phyloP scores from a whole-genome alignment of 1,139 yeast genomes.

The Suhomyces chickasaworum region DNA sequence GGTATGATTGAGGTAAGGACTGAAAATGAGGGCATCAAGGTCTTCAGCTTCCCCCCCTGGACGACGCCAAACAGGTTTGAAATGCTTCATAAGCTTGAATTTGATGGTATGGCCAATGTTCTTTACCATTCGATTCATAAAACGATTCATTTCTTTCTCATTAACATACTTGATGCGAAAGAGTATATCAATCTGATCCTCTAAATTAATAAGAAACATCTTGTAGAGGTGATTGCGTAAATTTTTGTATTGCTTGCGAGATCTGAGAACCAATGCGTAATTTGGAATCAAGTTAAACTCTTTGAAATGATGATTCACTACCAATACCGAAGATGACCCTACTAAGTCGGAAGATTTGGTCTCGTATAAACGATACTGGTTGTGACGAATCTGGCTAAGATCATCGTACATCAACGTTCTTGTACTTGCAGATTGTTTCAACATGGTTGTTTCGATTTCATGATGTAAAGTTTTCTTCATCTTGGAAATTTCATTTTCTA shows the following conservation, averaged over 20 bases:
- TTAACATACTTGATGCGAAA: slow-evolving; percentile 39
- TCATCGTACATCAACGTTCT: slow-evolving; percentile 27
- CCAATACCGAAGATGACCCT: slow-evolving; percentile 20
- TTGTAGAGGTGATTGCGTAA: slow-evolving; percentile 40
- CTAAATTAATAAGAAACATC: slow-evolving; percentile 41
- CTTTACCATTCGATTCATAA: slow-evolving; percentile 28
- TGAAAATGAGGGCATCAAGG: slow-evolving; percentile 32
- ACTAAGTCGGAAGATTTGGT: slow-evolving; percentile 16
- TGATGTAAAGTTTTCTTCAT: slow-evolving; percentile 30
- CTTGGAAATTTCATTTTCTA: slow-evolving; percentile 38
- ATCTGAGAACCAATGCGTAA: slow-evolving; percentile 31
- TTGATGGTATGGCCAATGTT: slow-evolving; percentile 33
- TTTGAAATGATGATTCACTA: slow-evolving; percentile 33
- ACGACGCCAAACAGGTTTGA: slow-evolving; percentile 18
- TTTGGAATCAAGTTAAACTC: slow-evolving; percentile 41
- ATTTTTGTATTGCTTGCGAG: slow-evolving; percentile 28
- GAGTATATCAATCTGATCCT: slow-evolving; percentile 43
- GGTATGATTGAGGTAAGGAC: slow-evolving; percentile 29
- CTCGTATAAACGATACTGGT: slow-evolving; percentile 36
- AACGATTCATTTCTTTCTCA: slow-evolving; percentile 28
- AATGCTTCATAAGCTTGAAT: slow-evolving; percentile 27
- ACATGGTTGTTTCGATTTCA: slow-evolving; percentile 33
- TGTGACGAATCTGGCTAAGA: slow-evolving; percentile 27
- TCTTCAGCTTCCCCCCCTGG: slow-evolving; percentile 4
- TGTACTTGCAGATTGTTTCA: slow-evolving; percentile 26